Evolutionary conservation across 306 rosid genomes (phyloP).

Genomic region (Ziziphus jujuba): DNA sequence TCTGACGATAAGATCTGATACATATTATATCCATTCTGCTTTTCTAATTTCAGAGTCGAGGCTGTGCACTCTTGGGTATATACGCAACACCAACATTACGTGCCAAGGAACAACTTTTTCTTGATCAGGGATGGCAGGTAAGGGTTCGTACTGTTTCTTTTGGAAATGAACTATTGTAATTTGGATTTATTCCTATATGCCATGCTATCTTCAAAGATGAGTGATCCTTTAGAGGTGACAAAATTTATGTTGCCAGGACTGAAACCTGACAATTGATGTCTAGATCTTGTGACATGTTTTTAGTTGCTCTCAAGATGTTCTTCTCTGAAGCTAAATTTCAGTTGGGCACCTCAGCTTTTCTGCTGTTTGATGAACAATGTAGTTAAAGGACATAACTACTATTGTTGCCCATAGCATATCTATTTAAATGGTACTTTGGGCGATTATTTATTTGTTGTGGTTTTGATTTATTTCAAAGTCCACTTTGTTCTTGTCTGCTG

Average conservation of each 20-base stretch:
- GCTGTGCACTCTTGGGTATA: slow-evolving; percentile 72
- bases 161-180: background rate
- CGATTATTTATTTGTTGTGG: too few species aligned
- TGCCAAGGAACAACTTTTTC: slow-evolving; percentile 79
- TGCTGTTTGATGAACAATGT: too few species aligned
- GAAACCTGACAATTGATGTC: too few species aligned
- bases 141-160: background rate
- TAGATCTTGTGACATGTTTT: too few species aligned
- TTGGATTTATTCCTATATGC: background rate
- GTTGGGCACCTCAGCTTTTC: too few species aligned
- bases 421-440: too few species aligned
- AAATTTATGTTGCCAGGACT: too few species aligned
- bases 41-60: slow-evolving; percentile 59
- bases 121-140: slow-evolving; percentile 95
- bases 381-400: too few species aligned
- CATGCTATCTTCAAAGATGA: background rate
- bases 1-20: background rate
- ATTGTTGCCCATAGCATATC: too few species aligned
- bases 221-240: background rate
- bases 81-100: slow-evolving; percentile 70
- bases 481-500: background rate
- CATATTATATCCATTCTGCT: slow-evolving; percentile 13
- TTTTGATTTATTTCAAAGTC: background rate
- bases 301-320: too few species aligned
- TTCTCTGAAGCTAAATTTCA: too few species aligned